These are phyloP conservation scores for Epichloe gansuensis DNA, from an alignment of 2,329 filamentous ascomycete genomes.

Conservation along the genomic window DNA sequence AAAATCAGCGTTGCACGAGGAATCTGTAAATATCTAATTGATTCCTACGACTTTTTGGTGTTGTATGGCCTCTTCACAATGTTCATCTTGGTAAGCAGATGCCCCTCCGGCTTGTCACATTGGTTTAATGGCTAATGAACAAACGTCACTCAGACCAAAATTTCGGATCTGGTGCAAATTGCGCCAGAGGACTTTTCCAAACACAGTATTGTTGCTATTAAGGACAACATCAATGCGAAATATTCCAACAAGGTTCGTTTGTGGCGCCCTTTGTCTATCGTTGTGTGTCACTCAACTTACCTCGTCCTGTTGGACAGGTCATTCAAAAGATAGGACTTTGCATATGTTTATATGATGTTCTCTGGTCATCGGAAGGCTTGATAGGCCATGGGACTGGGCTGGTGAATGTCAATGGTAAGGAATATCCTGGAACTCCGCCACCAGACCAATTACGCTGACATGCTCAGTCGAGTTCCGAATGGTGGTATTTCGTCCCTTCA, in stretches of 20 bases:
- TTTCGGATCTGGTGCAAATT: slow-evolving; percentile 91
- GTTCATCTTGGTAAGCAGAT: slow-evolving; percentile 35
- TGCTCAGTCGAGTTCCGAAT: slow-evolving; percentile 74
- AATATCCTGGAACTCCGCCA: background rate
- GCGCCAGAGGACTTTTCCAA: slow-evolving; percentile 78
- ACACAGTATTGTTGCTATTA: slow-evolving; percentile 68
- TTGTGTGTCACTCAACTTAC: background rate
- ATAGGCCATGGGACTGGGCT: slow-evolving; percentile 87
- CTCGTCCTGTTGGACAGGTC: slow-evolving; percentile 33
- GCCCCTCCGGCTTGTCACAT: background rate
- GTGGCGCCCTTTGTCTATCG: background rate
- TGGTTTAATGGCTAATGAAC: background rate
- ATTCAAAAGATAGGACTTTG: slow-evolving; percentile 92
- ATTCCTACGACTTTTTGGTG: background rate
- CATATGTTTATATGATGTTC: slow-evolving; percentile 82
- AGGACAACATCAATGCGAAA: slow-evolving; percentile 94
- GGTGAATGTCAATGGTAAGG: slow-evolving; percentile 80
- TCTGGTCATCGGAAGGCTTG: slow-evolving; percentile 80
- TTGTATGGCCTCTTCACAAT: slow-evolving; percentile 17
- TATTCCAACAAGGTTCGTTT: slow-evolving; percentile 72
- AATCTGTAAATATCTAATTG: background rate
- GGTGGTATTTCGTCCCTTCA: slow-evolving; percentile 90
- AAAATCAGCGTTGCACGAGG: background rate
- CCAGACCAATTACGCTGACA: background rate
- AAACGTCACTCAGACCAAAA: slow-evolving; percentile 54